Conservation (phyloP, 2,329 filamentous ascomycete genomes). For the Xylaria sp. region DNA sequence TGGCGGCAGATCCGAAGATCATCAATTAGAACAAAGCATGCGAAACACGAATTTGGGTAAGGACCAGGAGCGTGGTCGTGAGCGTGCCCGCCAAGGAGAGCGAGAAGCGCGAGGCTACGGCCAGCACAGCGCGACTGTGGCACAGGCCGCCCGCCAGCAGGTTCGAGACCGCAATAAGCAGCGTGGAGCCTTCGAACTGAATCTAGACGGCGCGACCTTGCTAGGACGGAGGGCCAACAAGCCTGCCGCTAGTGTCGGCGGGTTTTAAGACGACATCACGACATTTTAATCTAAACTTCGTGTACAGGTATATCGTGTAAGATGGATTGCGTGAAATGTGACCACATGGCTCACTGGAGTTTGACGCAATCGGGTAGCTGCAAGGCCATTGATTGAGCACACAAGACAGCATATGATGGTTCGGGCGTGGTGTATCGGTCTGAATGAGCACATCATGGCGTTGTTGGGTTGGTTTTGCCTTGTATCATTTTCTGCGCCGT, state of each 20-base stretch:
- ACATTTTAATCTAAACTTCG: constrained; percentile 11
- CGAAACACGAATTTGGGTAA: constrained; percentile 78
- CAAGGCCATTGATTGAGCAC: constrained; percentile 31
- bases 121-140: constrained; percentile 86
- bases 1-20: constrained; percentile 58
- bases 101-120: constrained; percentile 77
- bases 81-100: constrained; percentile 58
- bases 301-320: constrained; percentile 21
- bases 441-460: constrained; percentile 47
- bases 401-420: constrained; percentile 35
- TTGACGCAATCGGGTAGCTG: constrained; percentile 28
- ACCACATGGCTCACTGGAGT: constrained; percentile 31
- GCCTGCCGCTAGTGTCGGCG: constrained; percentile 58
- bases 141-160: constrained; percentile 84
- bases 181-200: constrained; percentile 90
- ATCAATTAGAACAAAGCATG: constrained; percentile 87
- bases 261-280: constrained; percentile 40
- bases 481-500: constrained; percentile 39
- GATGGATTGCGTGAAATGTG: constrained; percentile 24
- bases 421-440: constrained; percentile 43
- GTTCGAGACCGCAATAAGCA: constrained; percentile 74
- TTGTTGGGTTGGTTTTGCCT: constrained; percentile 38
- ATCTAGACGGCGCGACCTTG: constrained; percentile 88
- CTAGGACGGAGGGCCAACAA: constrained; percentile 76
- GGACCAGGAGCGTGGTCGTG: constrained; percentile 64